Base-by-base conservation (phyloP, 371 early-diverging fungal genomes). In the Mortierella sp. region DNA sequence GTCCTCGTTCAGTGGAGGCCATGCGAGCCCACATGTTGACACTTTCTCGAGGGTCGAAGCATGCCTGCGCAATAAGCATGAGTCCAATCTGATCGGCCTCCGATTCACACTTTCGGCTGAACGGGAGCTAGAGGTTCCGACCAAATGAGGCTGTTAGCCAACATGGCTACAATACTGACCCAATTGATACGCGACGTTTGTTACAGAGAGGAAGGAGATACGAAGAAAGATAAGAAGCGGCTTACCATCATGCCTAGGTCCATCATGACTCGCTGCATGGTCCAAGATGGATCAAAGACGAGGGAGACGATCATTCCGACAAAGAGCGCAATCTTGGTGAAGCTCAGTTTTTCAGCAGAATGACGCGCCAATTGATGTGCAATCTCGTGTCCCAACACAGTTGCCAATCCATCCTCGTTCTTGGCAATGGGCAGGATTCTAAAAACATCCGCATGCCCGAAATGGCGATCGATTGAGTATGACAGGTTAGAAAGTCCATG, bases 41-140 rank as follows among this genome's bases (percentile, higher is more conserved):
- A 7, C 95, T 94, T 60, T 91, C 90, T 10, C 69, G 66, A 0
- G 98, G 97, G 63, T 97, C 88, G 74, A 91, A 98, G 67, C 98
- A 98, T 19, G 97, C 98, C 60, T 90, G 88, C 3, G 96, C 90
- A 94, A 96, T 95, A 19, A 98, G 76, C 52, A 85, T 78, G 29
- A 98, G 77, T 0, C 96, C 95, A 69, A 97, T 92, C 39, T 84
- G 80, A 78, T 98, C 98, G 5, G 98, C 98, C 71, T 98, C 98
- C 21, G 83, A 85, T 77, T 98, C 98, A 63, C 92, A 92, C 67
- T 90, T 89, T 14, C 98, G 83, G 40, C 93, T 93, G 68, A 95
- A 95, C 14, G 97, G 97, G 61, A 90, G 85, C 81, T 85, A 90
- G 19, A 86, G 64, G 89, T 17, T 41, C 17, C 9, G 24, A 10